phyloP scores from a whole-genome alignment of 257 asterid genomes.

The Solanum appendiculatum region DNA sequence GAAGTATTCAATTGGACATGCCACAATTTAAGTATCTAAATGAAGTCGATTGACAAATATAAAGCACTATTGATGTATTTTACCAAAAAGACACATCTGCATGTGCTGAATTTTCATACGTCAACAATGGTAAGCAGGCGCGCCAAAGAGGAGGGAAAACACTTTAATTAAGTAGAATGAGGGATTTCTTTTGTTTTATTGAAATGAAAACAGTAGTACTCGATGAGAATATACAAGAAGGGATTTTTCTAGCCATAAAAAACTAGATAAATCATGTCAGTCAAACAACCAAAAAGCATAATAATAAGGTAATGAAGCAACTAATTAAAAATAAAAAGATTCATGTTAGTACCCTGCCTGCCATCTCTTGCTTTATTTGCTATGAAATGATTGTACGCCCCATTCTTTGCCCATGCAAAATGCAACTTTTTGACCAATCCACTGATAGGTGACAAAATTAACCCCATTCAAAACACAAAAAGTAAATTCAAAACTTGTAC shows the following conservation, averaged over 20 bases:
- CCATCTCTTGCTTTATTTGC: background rate
- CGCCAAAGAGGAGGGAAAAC: background rate
- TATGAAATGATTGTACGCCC: conserved; percentile 36
- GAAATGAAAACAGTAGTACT: background rate
- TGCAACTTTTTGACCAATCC: conserved; percentile 56
- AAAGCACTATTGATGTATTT: background rate
- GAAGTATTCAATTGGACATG: background rate
- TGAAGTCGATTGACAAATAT: background rate
- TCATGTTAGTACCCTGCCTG: conserved; percentile 1
- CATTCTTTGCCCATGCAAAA: conserved; percentile 28
- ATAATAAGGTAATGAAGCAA: background rate
- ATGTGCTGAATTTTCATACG: background rate
- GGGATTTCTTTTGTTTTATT: background rate
- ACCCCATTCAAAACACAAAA: background rate
- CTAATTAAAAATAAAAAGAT: conserved; percentile 1
- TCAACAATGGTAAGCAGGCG: background rate
- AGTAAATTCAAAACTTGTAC: background rate
- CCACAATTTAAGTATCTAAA: background rate
- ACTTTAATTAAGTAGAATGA: background rate
- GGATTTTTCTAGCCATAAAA: background rate
- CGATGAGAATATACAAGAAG: background rate
- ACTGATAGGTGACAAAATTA: conserved; percentile 11
- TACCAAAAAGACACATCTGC: background rate
- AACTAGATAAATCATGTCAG: conserved; percentile 7
- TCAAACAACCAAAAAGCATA: background rate